Evolutionary conservation across 2,329 filamentous ascomycete species (phyloP), one percentile per base, ranked within the genome.

Genomic region (Stemphylium beticola): DNA sequence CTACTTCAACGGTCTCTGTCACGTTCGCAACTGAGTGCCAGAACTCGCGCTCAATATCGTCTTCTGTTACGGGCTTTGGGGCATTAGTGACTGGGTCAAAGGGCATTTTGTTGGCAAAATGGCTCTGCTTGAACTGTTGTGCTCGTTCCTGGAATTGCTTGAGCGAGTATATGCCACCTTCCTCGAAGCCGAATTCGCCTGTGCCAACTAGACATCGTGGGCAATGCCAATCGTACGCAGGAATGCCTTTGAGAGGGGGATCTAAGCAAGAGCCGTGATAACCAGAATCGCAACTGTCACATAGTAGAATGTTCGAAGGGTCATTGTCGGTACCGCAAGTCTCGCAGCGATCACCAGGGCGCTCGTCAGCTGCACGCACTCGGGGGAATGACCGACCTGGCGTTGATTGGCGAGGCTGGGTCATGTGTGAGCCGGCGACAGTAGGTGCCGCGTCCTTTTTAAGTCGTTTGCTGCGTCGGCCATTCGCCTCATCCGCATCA

Each of bases 111-210:
- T 89, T 88, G 58, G 92, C 88, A 69, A 99, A 99, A 69, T 99
- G 96, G 20, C 86, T 87, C 66, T 96, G 90, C 76, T 97, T 98
- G 81, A 99, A 99, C 65, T 91, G 90, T 64, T 91, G 91, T 5
- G 95, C 95, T 74, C 93, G 96, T 72, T 97, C 91, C 74, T 99
- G 95, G 73, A 99, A 99, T 67, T 96, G 91, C 68, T 90, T 92
- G 22, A 99, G 81, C 0, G 95, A 99, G 76, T 99, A 99, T 18
- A 97, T 84, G 4, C 93, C 93, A 20, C 95, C 95, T 74, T 99
- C 95, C 71, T 98, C 93, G 58, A 99, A 99, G 0, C 95, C 95
- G 68, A 96, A 99, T 62, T 98, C 92, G 34, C 93, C 93, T 52
- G 96, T 96, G 41, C 95, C 95, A 20, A 99, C 95, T 22, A 99